Evolutionary conservation across 139 green algal genomes (phyloP).

Genomic region (Pleodorina starrii): DNA sequence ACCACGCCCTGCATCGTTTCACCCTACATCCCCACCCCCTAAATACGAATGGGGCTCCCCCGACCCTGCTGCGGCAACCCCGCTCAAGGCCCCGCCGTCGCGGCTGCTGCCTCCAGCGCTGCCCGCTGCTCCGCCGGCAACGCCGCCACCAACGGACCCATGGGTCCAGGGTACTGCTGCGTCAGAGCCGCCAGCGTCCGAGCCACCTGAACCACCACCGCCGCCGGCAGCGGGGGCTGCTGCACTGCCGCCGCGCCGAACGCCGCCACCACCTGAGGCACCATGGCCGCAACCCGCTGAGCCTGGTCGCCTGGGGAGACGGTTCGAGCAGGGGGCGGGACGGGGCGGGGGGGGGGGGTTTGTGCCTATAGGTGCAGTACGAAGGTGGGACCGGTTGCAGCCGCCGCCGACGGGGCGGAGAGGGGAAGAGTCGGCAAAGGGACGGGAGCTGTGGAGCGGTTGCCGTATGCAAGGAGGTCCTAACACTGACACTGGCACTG

Average conservation of each 20-base stretch:
- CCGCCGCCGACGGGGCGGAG: too few species aligned
- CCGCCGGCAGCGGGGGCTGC: slow-evolving; percentile 39
- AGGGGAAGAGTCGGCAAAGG: too few species aligned
- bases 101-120: slow-evolving; percentile 43
- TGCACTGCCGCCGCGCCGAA: slow-evolving; percentile 59
- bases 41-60: too few species aligned
- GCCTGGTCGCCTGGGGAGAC: slow-evolving; percentile 42
- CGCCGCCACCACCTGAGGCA: slow-evolving; percentile 49
- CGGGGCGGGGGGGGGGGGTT: neutral
- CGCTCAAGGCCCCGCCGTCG: neutral
- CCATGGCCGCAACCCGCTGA: slow-evolving; percentile 25
- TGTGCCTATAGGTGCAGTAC: too few species aligned
- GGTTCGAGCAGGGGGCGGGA: neutral
- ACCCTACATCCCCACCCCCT: too few species aligned
- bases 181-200: slow-evolving; percentile 50
- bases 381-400: too few species aligned
- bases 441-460: too few species aligned
- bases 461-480: too few species aligned
- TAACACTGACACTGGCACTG: too few species aligned
- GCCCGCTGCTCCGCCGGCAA: slow-evolving; percentile 60
- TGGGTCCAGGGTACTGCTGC: slow-evolving; percentile 41
- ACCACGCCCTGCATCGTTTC: too few species aligned
- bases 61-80: too few species aligned
- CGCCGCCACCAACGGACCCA: slow-evolving; percentile 51
- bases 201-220: slow-evolving; percentile 25